Percentiles rank a stretch among this genome's conserved stretches.
phyloP scores from a whole-genome alignment of 441 rosid species.

The Hura crepitans region DNA sequence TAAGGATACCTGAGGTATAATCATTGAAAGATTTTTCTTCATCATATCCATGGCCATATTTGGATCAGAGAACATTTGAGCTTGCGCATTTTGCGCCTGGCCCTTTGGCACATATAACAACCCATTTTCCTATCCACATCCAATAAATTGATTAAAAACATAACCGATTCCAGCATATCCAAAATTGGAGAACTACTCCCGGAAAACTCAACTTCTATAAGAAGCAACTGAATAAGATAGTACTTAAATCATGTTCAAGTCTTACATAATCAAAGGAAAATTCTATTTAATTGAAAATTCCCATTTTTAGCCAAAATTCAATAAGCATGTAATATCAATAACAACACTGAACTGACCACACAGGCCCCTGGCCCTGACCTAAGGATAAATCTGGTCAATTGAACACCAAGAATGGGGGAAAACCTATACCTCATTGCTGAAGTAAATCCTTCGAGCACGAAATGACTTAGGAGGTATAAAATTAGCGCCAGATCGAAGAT shows the following conservation, averaged over 20 bases:
- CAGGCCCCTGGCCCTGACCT: neutral
- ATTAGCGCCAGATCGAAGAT: constrained; percentile 78
- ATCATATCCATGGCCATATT: constrained; percentile 99
- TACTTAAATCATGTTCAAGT: neutral
- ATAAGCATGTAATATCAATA: neutral
- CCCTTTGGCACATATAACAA: constrained; percentile 80
- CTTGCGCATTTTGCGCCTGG: constrained; percentile 77
- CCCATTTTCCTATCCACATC: constrained; percentile 69
- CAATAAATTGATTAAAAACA: neutral
- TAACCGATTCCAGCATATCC: neutral
- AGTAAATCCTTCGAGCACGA: constrained; percentile 77
- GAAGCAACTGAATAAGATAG: neutral
- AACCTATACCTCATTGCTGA: constrained; percentile 64
- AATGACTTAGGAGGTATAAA: constrained; percentile 80
- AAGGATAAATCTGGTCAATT: neutral
- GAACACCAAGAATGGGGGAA: too few species aligned
- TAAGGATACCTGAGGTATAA: constrained; percentile 77
- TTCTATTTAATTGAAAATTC: neutral
- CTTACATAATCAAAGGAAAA: neutral
- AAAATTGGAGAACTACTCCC: neutral
- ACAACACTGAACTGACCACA: neutral
- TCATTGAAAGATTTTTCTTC: constrained; percentile 99
- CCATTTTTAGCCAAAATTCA: neutral
- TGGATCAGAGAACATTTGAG: constrained; percentile 98
- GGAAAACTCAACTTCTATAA: neutral